Evolutionary conservation across 495 filamentous ascomycete genomes (phyloP).

Genomic region (Monascus purpureus): DNA sequence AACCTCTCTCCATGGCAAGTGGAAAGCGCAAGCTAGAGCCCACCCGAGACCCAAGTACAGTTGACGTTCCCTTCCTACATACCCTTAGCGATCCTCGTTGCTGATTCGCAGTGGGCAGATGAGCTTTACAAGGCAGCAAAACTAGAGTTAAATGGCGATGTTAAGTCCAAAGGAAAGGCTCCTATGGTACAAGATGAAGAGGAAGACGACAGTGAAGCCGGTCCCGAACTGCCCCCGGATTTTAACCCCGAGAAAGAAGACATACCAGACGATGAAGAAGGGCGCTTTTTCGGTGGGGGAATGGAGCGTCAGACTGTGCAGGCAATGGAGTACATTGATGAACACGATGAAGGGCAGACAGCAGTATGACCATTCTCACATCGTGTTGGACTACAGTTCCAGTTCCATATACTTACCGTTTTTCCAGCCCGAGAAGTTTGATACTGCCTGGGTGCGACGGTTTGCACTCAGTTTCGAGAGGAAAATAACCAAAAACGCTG

Average conservation of each 20-base stretch:
- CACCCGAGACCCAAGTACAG: conserved; percentile 54
- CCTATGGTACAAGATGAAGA: conserved; percentile 45
- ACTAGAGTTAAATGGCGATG: conserved; percentile 43
- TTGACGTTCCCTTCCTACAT: conserved; percentile 1
- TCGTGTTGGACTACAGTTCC: not conserved
- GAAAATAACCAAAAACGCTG: conserved; percentile 83
- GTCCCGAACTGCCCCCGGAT: conserved; percentile 55
- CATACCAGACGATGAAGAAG: conserved; percentile 66
- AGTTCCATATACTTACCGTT: conserved; percentile 8
- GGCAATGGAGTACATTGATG: conserved; percentile 82
- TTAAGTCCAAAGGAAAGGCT: conserved; percentile 45
- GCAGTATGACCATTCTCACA: conserved; percentile 13
- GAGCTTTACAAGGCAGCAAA: conserved; percentile 84
- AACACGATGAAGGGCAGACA: conserved; percentile 43
- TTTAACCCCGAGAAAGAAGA: conserved; percentile 39
- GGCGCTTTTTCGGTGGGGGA: conserved; percentile 89
- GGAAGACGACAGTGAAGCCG: conserved; percentile 52
- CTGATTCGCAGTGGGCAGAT: conserved; percentile 31
- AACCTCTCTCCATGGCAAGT: conserved; percentile 25
- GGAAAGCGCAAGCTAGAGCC: conserved; percentile 70
- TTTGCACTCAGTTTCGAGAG: conserved; percentile 79
- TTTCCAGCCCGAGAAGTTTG: conserved; percentile 56
- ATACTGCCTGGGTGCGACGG: conserved; percentile 68
- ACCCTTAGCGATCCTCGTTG: not conserved
- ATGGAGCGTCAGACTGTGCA: conserved; percentile 67